Evolutionary conservation across 2,329 filamentous ascomycete species (phyloP).

Genomic region (Esteya vermicola): DNA sequence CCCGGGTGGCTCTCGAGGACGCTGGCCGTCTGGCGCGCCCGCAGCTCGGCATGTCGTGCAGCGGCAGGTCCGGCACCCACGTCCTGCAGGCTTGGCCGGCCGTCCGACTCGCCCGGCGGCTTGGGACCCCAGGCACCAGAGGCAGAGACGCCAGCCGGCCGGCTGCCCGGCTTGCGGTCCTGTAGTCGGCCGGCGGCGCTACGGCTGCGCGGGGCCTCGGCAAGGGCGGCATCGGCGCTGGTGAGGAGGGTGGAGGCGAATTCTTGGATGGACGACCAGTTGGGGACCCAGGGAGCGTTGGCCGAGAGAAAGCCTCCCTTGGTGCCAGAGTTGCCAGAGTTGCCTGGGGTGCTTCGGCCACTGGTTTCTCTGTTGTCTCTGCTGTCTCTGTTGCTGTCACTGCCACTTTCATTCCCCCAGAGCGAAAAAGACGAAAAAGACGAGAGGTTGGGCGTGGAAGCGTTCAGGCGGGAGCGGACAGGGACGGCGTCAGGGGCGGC

Average conservation of each 20-base stretch:
- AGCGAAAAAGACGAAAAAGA: neutral
- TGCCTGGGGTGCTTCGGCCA: too few relatives aligned
- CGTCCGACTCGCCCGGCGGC: constrained; percentile 20
- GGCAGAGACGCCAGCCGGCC: too few relatives aligned
- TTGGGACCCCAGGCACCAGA: constrained; percentile 41
- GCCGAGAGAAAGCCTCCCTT: neutral
- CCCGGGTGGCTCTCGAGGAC: constrained; percentile 47
- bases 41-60: constrained; percentile 39
- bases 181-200: constrained; percentile 17
- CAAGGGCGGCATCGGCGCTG: constrained; percentile 20
- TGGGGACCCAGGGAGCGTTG: constrained; percentile 30
- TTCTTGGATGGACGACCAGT: constrained; percentile 41
- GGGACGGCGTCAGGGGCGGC: constrained; percentile 14
- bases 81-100: constrained; percentile 25
- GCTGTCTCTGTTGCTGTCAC: neutral
- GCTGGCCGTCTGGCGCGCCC: constrained; percentile 41
- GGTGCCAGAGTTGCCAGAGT: too few relatives aligned
- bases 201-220: constrained; percentile 15
- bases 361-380: neutral
- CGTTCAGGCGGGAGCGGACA: constrained; percentile 5
- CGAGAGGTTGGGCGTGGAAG: too few relatives aligned
- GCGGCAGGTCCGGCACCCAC: constrained; percentile 36
- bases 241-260: constrained; percentile 32
- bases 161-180: constrained; percentile 10
- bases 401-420: neutral